phyloP scores from a whole-genome alignment of 2,329 filamentous ascomycete species.

The Paracoccidioides lutzii region DNA sequence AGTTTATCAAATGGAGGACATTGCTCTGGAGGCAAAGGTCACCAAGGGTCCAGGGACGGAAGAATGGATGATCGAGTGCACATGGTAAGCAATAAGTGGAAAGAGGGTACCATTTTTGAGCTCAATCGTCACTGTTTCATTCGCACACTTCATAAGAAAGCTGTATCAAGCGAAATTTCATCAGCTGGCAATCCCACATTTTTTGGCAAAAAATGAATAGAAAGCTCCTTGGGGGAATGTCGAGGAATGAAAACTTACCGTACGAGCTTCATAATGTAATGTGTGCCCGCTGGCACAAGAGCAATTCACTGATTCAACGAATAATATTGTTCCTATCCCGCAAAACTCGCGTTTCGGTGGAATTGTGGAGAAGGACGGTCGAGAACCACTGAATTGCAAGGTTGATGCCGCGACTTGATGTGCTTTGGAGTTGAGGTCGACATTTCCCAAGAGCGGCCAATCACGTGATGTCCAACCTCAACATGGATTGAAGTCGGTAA shows the following conservation, averaged over 20 bases:
- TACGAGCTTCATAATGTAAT: conserved; percentile 83
- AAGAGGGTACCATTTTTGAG: conserved; percentile 72
- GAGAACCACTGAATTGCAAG: not conserved
- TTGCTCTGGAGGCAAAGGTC: too few species aligned
- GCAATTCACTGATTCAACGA: not conserved
- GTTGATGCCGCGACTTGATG: not conserved
- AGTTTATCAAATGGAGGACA: too few species aligned
- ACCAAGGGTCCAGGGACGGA: too few species aligned
- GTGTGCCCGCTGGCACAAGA: not conserved
- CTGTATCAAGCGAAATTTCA: conserved; percentile 35
- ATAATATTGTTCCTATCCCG: not conserved
- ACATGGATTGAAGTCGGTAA: not conserved
- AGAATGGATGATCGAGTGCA: conserved; percentile 45
- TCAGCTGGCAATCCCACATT: not conserved
- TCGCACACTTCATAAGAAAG: conserved; percentile 98
- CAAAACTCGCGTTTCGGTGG: not conserved
- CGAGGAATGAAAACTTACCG: conserved; percentile 47
- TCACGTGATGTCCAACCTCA: not conserved
- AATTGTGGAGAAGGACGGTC: not conserved
- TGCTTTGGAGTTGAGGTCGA: not conserved
- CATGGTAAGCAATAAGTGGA: conserved; percentile 84
- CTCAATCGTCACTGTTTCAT: conserved; percentile 97
- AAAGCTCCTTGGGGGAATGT: not conserved
- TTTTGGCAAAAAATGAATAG: not conserved
- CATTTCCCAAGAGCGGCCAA: not conserved